These are phyloP conservation scores for Pouteria campechiana DNA, from an alignment of 179 eudicot genomes.

Conservation along the genomic window DNA sequence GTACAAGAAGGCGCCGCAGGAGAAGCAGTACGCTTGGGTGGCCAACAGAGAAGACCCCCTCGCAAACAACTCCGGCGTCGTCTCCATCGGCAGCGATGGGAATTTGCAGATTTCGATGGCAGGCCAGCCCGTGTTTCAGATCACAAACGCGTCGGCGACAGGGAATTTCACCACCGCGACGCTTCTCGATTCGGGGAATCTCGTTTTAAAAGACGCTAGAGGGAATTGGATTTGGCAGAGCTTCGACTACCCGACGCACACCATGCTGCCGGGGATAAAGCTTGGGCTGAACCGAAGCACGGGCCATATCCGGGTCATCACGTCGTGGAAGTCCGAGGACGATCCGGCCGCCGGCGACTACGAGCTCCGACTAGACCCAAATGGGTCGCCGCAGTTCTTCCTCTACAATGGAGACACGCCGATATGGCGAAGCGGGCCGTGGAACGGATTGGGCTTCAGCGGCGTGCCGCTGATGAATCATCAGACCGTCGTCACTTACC, in stretches of 20 bases:
- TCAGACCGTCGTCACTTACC: slow-evolving; percentile 14
- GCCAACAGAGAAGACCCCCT: slow-evolving; percentile 35
- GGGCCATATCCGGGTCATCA: slow-evolving; percentile 15
- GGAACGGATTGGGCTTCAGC: slow-evolving; percentile 74
- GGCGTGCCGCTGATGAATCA: slow-evolving; percentile 73
- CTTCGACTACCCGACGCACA: slow-evolving; percentile 16
- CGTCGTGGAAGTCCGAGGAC: slow-evolving; percentile 24
- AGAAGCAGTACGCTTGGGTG: slow-evolving; percentile 26
- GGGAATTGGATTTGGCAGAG: slow-evolving; percentile 23
- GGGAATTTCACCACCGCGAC: slow-evolving; percentile 12
- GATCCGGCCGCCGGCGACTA: slow-evolving; percentile 48
- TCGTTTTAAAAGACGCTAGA: slow-evolving; percentile 12
- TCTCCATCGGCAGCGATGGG: slow-evolving; percentile 14
- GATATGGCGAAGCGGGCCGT: slow-evolving; percentile 60
- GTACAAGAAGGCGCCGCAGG: slow-evolving; percentile 16
- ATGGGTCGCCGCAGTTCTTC: slow-evolving; percentile 47
- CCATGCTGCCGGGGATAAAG: slow-evolving; percentile 17
- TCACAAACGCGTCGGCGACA: neutral
- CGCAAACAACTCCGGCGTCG: slow-evolving; percentile 6
- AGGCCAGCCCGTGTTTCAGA: slow-evolving; percentile 10
- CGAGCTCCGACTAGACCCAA: slow-evolving; percentile 27
- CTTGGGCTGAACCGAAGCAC: slow-evolving; percentile 10
- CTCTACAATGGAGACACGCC: slow-evolving; percentile 5
- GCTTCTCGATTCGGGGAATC: slow-evolving; percentile 27
- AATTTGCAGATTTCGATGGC: slow-evolving; percentile 1